phyloP scores from a whole-genome alignment of 2,329 filamentous ascomycete species.

The Fusarium sp. region DNA sequence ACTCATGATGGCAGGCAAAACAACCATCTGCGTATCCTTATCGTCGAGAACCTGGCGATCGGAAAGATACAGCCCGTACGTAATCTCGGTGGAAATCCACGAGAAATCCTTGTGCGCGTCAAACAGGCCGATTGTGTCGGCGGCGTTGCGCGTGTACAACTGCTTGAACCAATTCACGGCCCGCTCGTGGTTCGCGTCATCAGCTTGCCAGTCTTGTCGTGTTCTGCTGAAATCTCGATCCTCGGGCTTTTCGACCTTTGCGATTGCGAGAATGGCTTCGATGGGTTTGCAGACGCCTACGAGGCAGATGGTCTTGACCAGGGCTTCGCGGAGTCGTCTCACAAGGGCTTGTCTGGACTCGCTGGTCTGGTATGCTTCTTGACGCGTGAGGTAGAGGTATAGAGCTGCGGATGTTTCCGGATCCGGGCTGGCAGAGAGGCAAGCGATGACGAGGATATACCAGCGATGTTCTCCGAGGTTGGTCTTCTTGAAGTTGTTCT shows the following conservation, averaged over 20 bases:
- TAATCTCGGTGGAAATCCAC: constrained; percentile 67
- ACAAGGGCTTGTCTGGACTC: constrained; percentile 60
- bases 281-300: constrained; percentile 73
- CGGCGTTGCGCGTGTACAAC: constrained; percentile 65
- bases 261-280: constrained; percentile 69
- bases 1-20: constrained; percentile 67
- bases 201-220: constrained; percentile 69
- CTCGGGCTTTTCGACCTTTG: constrained; percentile 60
- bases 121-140: constrained; percentile 50
- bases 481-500: constrained; percentile 27
- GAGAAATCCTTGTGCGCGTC: constrained; percentile 55
- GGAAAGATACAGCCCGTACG: constrained; percentile 68
- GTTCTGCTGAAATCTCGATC: constrained; percentile 68
- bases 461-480: constrained; percentile 30
- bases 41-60: constrained; percentile 67
- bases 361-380: constrained; percentile 56
- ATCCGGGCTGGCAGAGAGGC: constrained; percentile 33
- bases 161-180: constrained; percentile 67
- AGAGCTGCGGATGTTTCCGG: constrained; percentile 31
- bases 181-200: constrained; percentile 64
- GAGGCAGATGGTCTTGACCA: constrained; percentile 69
- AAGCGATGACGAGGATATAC: constrained; percentile 36
- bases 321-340: constrained; percentile 65
- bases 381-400: constrained; percentile 46
- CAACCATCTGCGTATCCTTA: constrained; percentile 66